Evolutionary conservation across 1,284 basidiomycete genomes (phyloP).

Genomic region (Coriolopsis trogii): DNA sequence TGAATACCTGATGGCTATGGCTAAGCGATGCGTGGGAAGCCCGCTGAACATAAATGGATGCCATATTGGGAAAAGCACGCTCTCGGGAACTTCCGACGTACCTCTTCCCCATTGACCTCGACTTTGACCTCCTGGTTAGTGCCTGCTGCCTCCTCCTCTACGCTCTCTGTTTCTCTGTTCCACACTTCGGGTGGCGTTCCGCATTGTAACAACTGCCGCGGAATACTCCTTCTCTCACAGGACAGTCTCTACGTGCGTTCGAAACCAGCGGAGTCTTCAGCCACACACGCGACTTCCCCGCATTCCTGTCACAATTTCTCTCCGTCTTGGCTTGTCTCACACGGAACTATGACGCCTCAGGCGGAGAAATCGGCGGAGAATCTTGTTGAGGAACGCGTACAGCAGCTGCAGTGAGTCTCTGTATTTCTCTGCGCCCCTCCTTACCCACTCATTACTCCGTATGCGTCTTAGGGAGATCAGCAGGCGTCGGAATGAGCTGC

Average conservation of each 20-base stretch:
- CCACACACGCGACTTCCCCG: conserved; percentile 26
- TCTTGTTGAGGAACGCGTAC: conserved; percentile 44
- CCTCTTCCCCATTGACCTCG: conserved; percentile 11
- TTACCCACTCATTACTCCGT: neutral
- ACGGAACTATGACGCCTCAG: conserved; percentile 18
- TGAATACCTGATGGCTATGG: too few relatives aligned
- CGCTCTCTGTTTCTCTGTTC: neutral
- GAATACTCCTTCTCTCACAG: too few relatives aligned
- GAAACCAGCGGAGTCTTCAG: conserved; percentile 13
- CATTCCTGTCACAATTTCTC: conserved; percentile 15
- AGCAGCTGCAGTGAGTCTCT: conserved; percentile 41
- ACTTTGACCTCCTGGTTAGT: conserved; percentile 3
- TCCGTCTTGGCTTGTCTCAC: conserved; percentile 1
- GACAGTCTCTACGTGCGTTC: too few relatives aligned
- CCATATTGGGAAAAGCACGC: conserved; percentile 18
- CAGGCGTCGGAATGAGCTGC: conserved; percentile 63
- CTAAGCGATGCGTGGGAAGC: neutral
- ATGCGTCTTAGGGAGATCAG: conserved; percentile 52
- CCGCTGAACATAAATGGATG: conserved; percentile 11
- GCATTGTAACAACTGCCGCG: too few relatives aligned
- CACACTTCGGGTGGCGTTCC: too few relatives aligned
- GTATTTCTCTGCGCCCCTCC: neutral
- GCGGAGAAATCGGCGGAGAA: conserved; percentile 18
- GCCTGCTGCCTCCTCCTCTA: neutral
- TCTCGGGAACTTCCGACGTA: conserved; percentile 20